Evolutionary conservation across 2,329 filamentous ascomycete genomes (phyloP).

Genomic region (Tolypocladium capitatum): DNA sequence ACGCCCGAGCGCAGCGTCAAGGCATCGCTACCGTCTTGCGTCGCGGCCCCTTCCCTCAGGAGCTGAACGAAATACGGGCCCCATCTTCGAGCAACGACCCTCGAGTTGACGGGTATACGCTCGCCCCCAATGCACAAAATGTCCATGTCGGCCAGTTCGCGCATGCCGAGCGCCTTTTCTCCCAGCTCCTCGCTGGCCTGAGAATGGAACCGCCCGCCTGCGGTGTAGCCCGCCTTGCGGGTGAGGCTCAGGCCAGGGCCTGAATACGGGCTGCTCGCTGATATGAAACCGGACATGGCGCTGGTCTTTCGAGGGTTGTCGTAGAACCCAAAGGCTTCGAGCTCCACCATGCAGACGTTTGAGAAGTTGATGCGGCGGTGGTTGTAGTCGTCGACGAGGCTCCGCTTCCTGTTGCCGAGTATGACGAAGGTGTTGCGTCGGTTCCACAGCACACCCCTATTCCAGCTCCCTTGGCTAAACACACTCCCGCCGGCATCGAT

Average conservation of each 20-base stretch:
- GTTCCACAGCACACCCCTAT: slow-evolving; percentile 85
- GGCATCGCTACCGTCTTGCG: slow-evolving; percentile 59
- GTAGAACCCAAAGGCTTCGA: slow-evolving; percentile 94
- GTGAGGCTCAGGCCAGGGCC: slow-evolving; percentile 42
- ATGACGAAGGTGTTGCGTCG: slow-evolving; percentile 92
- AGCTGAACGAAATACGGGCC: slow-evolving; percentile 92
- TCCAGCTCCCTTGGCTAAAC: slow-evolving; percentile 97
- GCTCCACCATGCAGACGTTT: slow-evolving; percentile 90
- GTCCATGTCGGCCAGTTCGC: slow-evolving; percentile 94
- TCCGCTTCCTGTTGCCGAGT: slow-evolving; percentile 83
- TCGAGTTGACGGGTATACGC: slow-evolving; percentile 84
- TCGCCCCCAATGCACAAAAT: slow-evolving; percentile 85
- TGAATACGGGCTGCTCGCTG: slow-evolving; percentile 60
- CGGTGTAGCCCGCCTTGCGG: slow-evolving; percentile 49
- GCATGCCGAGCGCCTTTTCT: slow-evolving; percentile 60
- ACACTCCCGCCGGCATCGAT: slow-evolving; percentile 92
- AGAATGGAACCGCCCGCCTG: slow-evolving; percentile 64
- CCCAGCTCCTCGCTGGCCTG: slow-evolving; percentile 75
- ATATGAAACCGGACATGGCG: slow-evolving; percentile 73
- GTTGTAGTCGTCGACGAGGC: slow-evolving; percentile 94
- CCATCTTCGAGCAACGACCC: slow-evolving; percentile 78
- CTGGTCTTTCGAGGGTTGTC: slow-evolving; percentile 76
- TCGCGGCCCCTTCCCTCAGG: slow-evolving; percentile 64
- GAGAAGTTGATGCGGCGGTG: slow-evolving; percentile 95
- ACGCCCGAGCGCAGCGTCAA: slow-evolving; percentile 58